Evolutionary conservation across 2,329 filamentous ascomycete species (phyloP).

Genomic region (Gnomoniopsis smithogilvyi): DNA sequence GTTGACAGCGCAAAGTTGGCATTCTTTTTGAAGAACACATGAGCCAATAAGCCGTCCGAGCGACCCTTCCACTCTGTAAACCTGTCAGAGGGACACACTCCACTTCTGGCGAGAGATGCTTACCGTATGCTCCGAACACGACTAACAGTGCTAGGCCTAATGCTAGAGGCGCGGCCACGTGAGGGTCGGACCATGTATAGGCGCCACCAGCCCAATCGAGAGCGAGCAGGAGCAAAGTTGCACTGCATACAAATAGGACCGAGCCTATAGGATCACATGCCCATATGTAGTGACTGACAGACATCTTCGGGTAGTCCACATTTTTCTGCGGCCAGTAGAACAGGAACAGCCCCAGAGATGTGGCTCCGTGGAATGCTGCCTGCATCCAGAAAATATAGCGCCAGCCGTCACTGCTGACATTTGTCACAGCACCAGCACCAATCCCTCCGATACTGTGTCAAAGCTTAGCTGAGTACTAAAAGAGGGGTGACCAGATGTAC

Average conservation of each 20-base stretch:
- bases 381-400: slow-evolving; percentile 59
- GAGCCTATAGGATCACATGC: slow-evolving; percentile 47
- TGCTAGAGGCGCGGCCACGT: slow-evolving; percentile 37
- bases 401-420: slow-evolving; percentile 45
- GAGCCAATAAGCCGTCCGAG: slow-evolving; percentile 50
- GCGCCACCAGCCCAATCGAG: slow-evolving; percentile 44
- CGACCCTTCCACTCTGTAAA: slow-evolving; percentile 51
- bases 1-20: slow-evolving; percentile 53
- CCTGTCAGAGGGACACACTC: background rate
- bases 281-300: slow-evolving; percentile 39
- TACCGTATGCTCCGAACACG: slow-evolving; percentile 38
- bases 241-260: slow-evolving; percentile 37
- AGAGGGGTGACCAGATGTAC: slow-evolving; percentile 22
- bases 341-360: slow-evolving; percentile 42
- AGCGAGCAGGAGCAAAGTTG: slow-evolving; percentile 41
- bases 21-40: slow-evolving; percentile 51
- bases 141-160: slow-evolving; percentile 38
- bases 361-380: slow-evolving; percentile 48
- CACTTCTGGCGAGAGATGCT: slow-evolving; percentile 12
- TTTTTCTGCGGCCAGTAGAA: slow-evolving; percentile 44
- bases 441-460: slow-evolving; percentile 42
- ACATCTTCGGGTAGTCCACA: slow-evolving; percentile 34
- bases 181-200: slow-evolving; percentile 36
- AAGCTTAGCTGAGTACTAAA: background rate
- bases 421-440: slow-evolving; percentile 50